A percentile compares a stretch with the other conserved stretches of the same genome.
Evolutionary conservation across 306 rosid species (phyloP).

Genomic region (Pueraria montana): DNA sequence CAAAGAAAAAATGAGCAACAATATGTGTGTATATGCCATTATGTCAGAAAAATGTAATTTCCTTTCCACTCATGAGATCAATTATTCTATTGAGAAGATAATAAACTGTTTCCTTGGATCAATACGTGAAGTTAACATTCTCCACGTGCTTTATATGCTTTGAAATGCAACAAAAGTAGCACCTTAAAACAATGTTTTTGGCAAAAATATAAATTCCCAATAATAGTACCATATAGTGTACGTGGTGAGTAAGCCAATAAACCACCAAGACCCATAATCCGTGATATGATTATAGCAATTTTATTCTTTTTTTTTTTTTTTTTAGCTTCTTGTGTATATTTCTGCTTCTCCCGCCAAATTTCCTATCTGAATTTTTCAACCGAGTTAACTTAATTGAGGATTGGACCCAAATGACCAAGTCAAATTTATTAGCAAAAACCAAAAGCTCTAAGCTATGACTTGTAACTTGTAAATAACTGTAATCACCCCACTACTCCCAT

Average conservation of each 20-base stretch:
- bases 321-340: neutral
- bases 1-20: neutral
- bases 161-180: neutral
- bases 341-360: conserved; percentile 14
- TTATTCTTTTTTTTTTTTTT: neutral
- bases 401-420: conserved; percentile 8
- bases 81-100: neutral
- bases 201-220: neutral
- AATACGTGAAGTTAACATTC: neutral
- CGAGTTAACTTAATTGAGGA: neutral
- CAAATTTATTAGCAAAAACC: conserved; percentile 3
- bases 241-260: neutral
- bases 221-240: too few relatives aligned
- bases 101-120: too few relatives aligned
- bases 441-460: neutral
- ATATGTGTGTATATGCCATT: neutral
- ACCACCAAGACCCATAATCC: neutral
- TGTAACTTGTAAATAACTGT: conserved; percentile 29
- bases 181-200: neutral
- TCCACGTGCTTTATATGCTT: neutral
- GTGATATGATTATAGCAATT: neutral
- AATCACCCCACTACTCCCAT: conserved; percentile 47
- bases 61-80: neutral
- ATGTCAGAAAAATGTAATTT: neutral
- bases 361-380: neutral